phyloP scores from a whole-genome alignment of 2,329 filamentous ascomycete species.

The Trichoderma cornu-damae region DNA sequence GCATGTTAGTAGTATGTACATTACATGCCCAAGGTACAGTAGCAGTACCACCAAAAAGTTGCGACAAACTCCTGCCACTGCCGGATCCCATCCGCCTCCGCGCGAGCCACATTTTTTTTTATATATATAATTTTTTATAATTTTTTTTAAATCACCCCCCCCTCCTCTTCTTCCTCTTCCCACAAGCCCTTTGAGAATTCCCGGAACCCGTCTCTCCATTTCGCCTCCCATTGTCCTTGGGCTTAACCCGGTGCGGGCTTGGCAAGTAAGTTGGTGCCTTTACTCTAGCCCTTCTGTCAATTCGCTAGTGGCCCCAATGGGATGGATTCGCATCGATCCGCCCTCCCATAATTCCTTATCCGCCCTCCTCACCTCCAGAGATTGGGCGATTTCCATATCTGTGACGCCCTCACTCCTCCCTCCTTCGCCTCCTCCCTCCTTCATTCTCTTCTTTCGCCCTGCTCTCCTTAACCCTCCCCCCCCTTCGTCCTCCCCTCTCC shows the following conservation, averaged over 20 bases:
- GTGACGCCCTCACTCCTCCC: not conserved
- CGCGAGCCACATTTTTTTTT: no score
- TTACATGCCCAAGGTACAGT: no score
- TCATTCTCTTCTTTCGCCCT: not conserved
- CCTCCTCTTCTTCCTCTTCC: not conserved
- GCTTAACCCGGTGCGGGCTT: constrained; percentile 11
- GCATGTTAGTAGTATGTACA: no score
- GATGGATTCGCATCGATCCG: constrained; percentile 12
- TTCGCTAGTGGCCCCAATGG: constrained; percentile 13
- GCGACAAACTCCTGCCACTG: no score
- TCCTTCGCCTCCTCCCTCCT: not conserved
- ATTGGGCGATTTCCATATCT: constrained; percentile 11
- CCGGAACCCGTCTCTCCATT: constrained; percentile 9
- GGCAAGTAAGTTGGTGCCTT: constrained; percentile 16
- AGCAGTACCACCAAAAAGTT: no score
- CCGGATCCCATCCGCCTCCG: no score
- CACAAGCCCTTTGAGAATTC: constrained; percentile 1
- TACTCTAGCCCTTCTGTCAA: constrained; percentile 8
- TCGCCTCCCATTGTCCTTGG: constrained; percentile 7
- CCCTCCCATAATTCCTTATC: constrained; percentile 12
- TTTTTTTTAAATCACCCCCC: no score
- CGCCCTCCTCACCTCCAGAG: constrained; percentile 11
- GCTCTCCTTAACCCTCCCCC: constrained; percentile 13
- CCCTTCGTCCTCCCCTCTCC: not conserved
- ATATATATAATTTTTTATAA: no score